Conservation (phyloP, 805 yeast species). For the Wickerhamomyces bisporus region DNA sequence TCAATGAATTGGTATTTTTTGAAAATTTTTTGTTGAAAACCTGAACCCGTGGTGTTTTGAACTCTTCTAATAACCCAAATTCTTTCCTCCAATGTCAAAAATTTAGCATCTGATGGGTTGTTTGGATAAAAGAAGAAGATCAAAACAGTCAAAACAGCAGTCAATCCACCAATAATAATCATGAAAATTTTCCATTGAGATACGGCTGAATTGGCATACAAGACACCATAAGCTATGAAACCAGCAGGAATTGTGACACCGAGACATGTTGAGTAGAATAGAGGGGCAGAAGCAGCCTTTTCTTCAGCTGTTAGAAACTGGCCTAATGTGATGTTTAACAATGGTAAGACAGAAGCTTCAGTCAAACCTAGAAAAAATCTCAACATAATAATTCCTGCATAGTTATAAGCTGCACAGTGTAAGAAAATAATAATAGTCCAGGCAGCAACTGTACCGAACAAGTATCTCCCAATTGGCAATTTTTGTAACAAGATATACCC, state of each 20-base stretch:
- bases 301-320: slow-evolving; percentile 45
- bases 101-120: slow-evolving; percentile 48
- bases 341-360: slow-evolving; percentile 40
- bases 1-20: slow-evolving; percentile 47
- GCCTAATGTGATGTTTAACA: slow-evolving; percentile 41
- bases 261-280: slow-evolving; percentile 47
- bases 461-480: slow-evolving; percentile 35
- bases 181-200: slow-evolving; percentile 50
- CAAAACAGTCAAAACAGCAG: slow-evolving; percentile 34
- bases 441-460: slow-evolving; percentile 30
- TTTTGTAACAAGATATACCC: slow-evolving; percentile 40
- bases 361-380: slow-evolving; percentile 49
- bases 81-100: slow-evolving; percentile 44
- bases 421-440: slow-evolving; percentile 46
- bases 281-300: slow-evolving; percentile 47
- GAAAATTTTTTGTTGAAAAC: slow-evolving; percentile 41
- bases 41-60: slow-evolving; percentile 33
- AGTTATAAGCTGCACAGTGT: slow-evolving; percentile 40
- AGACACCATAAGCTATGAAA: slow-evolving; percentile 39
- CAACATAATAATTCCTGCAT: slow-evolving; percentile 40
- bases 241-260: slow-evolving; percentile 50
- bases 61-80: slow-evolving; percentile 38
- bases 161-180: slow-evolving; percentile 51
- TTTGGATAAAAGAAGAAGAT: slow-evolving; percentile 44
- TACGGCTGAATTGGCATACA: slow-evolving; percentile 24